phyloP scores from a whole-genome alignment of 257 asterid genomes.

The Ophiorrhiza pumila region DNA sequence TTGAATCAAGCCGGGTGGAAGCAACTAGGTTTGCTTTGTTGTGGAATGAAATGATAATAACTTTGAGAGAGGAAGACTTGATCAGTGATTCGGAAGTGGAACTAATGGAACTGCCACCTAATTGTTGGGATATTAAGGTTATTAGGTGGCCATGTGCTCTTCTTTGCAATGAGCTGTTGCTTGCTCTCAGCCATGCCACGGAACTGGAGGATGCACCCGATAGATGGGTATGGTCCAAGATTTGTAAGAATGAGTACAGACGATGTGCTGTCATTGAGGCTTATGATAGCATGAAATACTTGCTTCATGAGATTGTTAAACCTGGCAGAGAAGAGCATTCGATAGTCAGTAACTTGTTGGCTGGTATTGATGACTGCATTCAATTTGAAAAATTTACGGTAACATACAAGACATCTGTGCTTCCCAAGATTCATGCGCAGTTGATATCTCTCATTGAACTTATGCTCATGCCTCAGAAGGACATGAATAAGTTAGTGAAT shows the following conservation, averaged over 20 bases:
- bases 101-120: slow-evolving; percentile 83
- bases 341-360: slow-evolving; percentile 54
- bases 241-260: slow-evolving; percentile 80
- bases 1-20: slow-evolving; percentile 89
- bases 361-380: slow-evolving; percentile 52
- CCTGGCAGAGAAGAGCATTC: slow-evolving; percentile 64
- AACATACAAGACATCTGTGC: slow-evolving; percentile 42
- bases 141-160: slow-evolving; percentile 93
- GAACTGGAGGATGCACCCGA: slow-evolving; percentile 62
- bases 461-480: slow-evolving; percentile 50
- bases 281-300: slow-evolving; percentile 69
- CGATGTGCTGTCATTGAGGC: slow-evolving; percentile 89
- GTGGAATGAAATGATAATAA: slow-evolving; percentile 87
- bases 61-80: slow-evolving; percentile 84
- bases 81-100: slow-evolving; percentile 74
- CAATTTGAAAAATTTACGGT: slow-evolving; percentile 57
- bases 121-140: slow-evolving; percentile 85
- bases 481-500: slow-evolving; percentile 53
- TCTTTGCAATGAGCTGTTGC: slow-evolving; percentile 74
- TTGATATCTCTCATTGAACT: slow-evolving; percentile 53
- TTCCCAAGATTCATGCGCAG: slow-evolving; percentile 59
- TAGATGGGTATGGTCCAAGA: slow-evolving; percentile 65
- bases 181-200: slow-evolving; percentile 70
- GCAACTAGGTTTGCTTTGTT: slow-evolving; percentile 85
- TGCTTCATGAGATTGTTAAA: slow-evolving; percentile 68